Conservation (phyloP, 495 filamentous ascomycete species). For the Aspergillus affinis region DNA sequence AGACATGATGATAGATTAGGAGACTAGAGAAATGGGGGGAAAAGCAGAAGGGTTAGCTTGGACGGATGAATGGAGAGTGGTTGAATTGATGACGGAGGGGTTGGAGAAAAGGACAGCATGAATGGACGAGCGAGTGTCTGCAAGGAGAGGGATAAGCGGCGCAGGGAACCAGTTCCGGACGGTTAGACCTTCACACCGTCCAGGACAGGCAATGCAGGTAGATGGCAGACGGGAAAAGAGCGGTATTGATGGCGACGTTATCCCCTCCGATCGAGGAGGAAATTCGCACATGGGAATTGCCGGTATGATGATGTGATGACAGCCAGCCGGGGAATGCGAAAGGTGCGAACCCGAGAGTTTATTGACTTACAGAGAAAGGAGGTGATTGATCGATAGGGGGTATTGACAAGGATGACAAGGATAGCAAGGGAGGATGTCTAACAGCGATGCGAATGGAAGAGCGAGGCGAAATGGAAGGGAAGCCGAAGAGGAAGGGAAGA, state of each 20-base stretch:
- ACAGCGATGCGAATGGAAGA: background rate
- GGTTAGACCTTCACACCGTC: background rate
- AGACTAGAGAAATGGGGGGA: background rate
- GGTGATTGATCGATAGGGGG: background rate
- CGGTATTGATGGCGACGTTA: background rate
- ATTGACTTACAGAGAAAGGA: background rate
- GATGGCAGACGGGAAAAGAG: background rate
- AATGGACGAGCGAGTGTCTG: background rate
- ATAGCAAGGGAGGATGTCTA: too few species aligned
- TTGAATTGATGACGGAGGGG: background rate
- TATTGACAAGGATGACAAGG: background rate
- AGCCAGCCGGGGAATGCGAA: background rate
- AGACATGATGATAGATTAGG: conserved; percentile 55
- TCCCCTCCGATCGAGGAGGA: background rate
- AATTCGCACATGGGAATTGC: background rate
- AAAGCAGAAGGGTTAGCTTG: conserved; percentile 11
- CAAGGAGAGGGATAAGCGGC: background rate
- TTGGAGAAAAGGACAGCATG: background rate
- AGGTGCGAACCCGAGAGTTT: background rate
- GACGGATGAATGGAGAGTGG: background rate
- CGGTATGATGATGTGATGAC: background rate
- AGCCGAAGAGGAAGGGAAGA: conserved; percentile 10
- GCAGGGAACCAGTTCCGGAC: background rate
- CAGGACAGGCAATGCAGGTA: background rate
- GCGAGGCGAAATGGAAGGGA: conserved; percentile 9